phyloP scores from a whole-genome alignment of 2,329 filamentous ascomycete species.

The Ophiostoma pallidulum region DNA sequence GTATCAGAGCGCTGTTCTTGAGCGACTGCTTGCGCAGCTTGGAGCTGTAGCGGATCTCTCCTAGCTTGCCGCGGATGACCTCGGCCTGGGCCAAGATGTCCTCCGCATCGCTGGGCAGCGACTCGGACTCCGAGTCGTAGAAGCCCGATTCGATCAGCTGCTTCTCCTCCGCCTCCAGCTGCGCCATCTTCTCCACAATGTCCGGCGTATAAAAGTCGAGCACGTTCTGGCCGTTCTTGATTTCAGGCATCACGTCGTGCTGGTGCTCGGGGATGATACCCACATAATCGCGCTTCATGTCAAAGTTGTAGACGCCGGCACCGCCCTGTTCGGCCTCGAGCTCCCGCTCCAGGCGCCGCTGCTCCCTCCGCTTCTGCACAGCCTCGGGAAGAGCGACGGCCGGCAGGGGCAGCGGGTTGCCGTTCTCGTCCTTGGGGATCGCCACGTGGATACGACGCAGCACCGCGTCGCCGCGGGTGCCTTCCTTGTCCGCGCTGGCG shows the following conservation, averaged over 20 bases:
- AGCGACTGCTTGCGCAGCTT: conserved; percentile 83
- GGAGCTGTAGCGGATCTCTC: conserved; percentile 85
- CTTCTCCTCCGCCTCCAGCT: conserved; percentile 92
- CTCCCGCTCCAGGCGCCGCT: conserved; percentile 59
- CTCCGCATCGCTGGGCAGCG: conserved; percentile 69
- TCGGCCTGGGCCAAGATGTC: conserved; percentile 88
- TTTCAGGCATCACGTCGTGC: conserved; percentile 88
- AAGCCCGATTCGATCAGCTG: conserved; percentile 82
- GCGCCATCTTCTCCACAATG: conserved; percentile 84
- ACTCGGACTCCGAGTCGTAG: conserved; percentile 76
- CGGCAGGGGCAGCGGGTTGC: conserved; percentile 38
- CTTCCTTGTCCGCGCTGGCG: conserved; percentile 62
- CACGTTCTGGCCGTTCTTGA: conserved; percentile 92
- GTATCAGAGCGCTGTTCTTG: conserved; percentile 94
- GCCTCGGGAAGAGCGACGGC: conserved; percentile 86
- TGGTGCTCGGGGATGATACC: conserved; percentile 90
- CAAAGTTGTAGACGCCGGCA: conserved; percentile 90
- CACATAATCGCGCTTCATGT: conserved; percentile 80
- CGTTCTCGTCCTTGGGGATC: conserved; percentile 43
- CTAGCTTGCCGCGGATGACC: conserved; percentile 88
- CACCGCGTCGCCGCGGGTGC: conserved; percentile 78
- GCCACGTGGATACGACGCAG: conserved; percentile 94
- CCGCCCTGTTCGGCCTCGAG: conserved; percentile 87
- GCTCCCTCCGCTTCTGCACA: conserved; percentile 62
- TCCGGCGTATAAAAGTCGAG: conserved; percentile 97